Base-by-base conservation (phyloP, 2,329 filamentous ascomycete genomes). In the Colletotrichum musicola region DNA sequence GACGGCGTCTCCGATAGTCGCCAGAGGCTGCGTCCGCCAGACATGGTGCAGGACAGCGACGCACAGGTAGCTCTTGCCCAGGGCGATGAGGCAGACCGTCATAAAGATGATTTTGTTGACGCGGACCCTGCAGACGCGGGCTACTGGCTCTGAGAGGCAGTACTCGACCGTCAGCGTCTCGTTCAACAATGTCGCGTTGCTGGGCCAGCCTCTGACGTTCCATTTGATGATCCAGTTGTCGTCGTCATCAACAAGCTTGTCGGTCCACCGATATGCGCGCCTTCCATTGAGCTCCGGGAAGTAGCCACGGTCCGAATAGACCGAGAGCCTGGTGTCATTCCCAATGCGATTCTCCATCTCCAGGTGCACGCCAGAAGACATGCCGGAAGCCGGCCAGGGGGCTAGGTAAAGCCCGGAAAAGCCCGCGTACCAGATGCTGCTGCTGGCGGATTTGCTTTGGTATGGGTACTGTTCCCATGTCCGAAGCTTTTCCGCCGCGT, bases 341-440 rank as follows among this genome's bases (percentile, higher is more conserved):
- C 40, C 55, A 10, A 16, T n/a, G 1, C 6, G n/a, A 16, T 10
- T 20, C 1, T 47, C 14, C 12, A 25, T 22, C 1, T 20, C n/a
- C 4, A 58, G n/a, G 22, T 30, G 35, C 14, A 58, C 10, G 22
- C 55, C 55, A 10, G 5, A n/a, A 10, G 40, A 3, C 4, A 58
- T 22, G 25, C 55, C 55, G 16, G 55, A 38, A 46, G 7, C 18
- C 27, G 27, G 7, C 27, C 27, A 25, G 20, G 9, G 25, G 4
- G 4, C 25, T 9, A 20, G 7, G 6, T 47, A 16, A 2, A 50
- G 38, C 25, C 44, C 56, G 7, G 12, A 59, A n/a, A 35, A n/a
- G 4, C n/a, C 56, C 4, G 56, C 56, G 10, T 50, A 59, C 56
- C 56, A 59, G n/a, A 59, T n/a, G 44, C 56, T 59, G 27, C n/a